Conservation (phyloP, 164 flowering plant genomes). For the Tetrastigma voinierianum region DNA sequence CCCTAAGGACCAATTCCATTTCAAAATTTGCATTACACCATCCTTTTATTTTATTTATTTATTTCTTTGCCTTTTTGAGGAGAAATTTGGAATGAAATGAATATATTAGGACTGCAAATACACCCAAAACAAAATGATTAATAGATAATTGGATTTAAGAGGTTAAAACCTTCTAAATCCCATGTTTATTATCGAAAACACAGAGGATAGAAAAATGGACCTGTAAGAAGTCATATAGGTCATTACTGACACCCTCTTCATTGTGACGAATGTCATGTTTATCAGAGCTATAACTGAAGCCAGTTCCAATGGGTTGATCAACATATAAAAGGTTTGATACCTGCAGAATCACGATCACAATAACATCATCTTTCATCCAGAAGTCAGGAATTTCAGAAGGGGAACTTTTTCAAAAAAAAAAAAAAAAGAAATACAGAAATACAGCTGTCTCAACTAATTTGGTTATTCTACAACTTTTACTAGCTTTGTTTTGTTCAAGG, state of each 20-base stretch:
- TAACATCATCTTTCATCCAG: not conserved
- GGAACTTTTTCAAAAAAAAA: not conserved
- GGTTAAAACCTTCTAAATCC: not conserved
- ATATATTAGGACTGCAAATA: too few relatives aligned
- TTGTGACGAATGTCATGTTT: slow-evolving; percentile 39
- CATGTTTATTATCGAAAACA: too few relatives aligned
- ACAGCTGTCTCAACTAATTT: too few relatives aligned
- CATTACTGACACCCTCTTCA: slow-evolving; percentile 47
- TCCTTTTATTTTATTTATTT: too few relatives aligned
- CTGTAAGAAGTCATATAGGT: slow-evolving; percentile 52
- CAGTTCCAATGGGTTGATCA: slow-evolving; percentile 48
- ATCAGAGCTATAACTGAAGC: slow-evolving; percentile 44
- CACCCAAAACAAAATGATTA: too few relatives aligned
- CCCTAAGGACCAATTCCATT: too few relatives aligned
- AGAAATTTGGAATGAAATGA: too few relatives aligned
- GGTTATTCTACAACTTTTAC: too few relatives aligned
- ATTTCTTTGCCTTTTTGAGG: too few relatives aligned
- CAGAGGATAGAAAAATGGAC: slow-evolving; percentile 11
- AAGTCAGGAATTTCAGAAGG: not conserved
- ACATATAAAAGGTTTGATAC: slow-evolving; percentile 50
- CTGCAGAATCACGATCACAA: slow-evolving; percentile 18
- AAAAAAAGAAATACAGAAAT: not conserved
- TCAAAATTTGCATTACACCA: too few relatives aligned
- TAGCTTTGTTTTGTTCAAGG: too few relatives aligned
- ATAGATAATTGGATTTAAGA: not conserved